Conservation (phyloP, 2,329 filamentous ascomycete species). For the Colletotrichum lupini region DNA sequence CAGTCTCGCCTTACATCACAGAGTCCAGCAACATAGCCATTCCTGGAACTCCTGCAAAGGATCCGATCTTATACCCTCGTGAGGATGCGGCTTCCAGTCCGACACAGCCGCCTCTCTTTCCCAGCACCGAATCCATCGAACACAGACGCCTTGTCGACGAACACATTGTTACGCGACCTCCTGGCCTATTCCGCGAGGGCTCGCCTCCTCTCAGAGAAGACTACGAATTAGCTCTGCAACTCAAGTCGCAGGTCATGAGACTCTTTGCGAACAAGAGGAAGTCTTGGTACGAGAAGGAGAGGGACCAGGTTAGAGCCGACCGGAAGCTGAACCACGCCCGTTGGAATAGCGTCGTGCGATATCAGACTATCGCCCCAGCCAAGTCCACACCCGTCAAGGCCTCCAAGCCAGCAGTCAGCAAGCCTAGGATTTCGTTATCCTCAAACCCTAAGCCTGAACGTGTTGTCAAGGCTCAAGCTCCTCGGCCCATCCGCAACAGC, state of each 20-base stretch:
- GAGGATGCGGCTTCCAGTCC: slow-evolving; percentile 55
- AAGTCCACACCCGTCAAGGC: slow-evolving; percentile 46
- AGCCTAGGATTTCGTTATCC: slow-evolving; percentile 10
- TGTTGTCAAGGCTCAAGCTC: slow-evolving; percentile 48
- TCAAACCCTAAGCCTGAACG: slow-evolving; percentile 45
- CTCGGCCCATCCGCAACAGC: slow-evolving; percentile 50
- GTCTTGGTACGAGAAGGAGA: slow-evolving; percentile 63
- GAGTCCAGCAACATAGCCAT: slow-evolving; percentile 49
- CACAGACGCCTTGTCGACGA: slow-evolving; percentile 60
- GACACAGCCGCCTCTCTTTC: slow-evolving; percentile 63
- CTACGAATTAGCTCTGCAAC: slow-evolving; percentile 64
- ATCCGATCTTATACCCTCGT: slow-evolving; percentile 68
- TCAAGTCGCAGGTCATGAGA: slow-evolving; percentile 64
- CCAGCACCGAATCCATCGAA: slow-evolving; percentile 51
- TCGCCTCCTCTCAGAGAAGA: slow-evolving; percentile 63
- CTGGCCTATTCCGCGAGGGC: slow-evolving; percentile 53
- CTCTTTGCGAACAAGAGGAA: slow-evolving; percentile 55
- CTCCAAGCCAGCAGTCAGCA: slow-evolving; percentile 23
- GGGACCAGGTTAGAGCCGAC: slow-evolving; percentile 59
- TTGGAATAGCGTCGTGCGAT: slow-evolving; percentile 44
- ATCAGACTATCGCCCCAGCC: slow-evolving; percentile 55
- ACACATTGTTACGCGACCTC: slow-evolving; percentile 58
- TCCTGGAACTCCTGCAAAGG: slow-evolving; percentile 51
- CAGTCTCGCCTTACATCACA: slow-evolving; percentile 63
- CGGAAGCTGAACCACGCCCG: slow-evolving; percentile 49